Evolutionary conservation across 2,329 filamentous ascomycete genomes (phyloP).

Genomic region (Epichloe scottii): DNA sequence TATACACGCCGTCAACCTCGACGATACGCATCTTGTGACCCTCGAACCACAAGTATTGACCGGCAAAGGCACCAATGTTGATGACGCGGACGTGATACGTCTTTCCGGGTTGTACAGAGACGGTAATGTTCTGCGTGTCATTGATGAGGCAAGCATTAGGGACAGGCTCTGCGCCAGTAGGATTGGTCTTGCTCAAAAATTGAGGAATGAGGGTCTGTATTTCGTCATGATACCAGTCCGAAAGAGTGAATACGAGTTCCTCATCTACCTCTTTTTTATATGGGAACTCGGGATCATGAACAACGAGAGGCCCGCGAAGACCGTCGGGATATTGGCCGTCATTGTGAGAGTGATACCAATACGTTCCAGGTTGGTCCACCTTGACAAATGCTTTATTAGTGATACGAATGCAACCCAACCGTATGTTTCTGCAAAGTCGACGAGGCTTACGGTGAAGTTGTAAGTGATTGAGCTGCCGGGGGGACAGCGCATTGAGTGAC

Average conservation of each 20-base stretch:
- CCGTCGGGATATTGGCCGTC: constrained; percentile 60
- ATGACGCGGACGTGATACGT: constrained; percentile 63
- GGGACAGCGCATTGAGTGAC: constrained; percentile 57
- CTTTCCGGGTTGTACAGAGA: constrained; percentile 51
- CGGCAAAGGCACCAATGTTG: constrained; percentile 61
- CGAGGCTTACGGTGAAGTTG: constrained; percentile 45
- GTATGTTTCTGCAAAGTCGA: too few species aligned
- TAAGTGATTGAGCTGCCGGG: constrained; percentile 56
- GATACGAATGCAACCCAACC: background rate
- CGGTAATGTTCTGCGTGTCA: constrained; percentile 48
- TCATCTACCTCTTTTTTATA: constrained; percentile 46
- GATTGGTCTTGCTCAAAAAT: constrained; percentile 43
- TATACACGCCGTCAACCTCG: constrained; percentile 63
- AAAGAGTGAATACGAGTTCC: constrained; percentile 51
- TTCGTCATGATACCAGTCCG: constrained; percentile 58
- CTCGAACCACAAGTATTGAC: constrained; percentile 55
- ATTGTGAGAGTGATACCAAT: constrained; percentile 68
- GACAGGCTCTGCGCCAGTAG: constrained; percentile 49
- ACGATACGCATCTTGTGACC: constrained; percentile 56
- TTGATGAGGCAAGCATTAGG: constrained; percentile 60
- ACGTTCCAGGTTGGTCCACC: constrained; percentile 57
- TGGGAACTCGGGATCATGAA: constrained; percentile 50
- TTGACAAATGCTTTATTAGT: constrained; percentile 9
- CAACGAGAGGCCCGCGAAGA: constrained; percentile 48
- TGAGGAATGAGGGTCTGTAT: constrained; percentile 32